phyloP scores from a whole-genome alignment of 2,329 filamentous ascomycete genomes.

The Penicillium sp. region DNA sequence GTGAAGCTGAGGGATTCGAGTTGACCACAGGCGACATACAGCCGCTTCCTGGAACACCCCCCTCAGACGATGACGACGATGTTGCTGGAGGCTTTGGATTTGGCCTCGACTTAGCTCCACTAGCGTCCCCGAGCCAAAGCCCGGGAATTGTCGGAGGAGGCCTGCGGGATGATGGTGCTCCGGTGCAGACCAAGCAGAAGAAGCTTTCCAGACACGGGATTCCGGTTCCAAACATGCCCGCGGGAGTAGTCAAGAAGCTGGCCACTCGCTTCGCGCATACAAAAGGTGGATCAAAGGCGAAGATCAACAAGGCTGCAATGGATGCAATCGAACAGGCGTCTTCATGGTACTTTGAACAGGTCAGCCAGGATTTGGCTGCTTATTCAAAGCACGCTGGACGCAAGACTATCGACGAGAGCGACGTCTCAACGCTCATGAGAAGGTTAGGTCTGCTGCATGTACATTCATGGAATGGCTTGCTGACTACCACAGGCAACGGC shows the following conservation, averaged over 20 bases:
- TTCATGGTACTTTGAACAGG: slow-evolving; percentile 90
- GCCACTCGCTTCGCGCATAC: slow-evolving; percentile 66
- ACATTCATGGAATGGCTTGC: slow-evolving; percentile 14
- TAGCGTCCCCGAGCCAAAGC: slow-evolving; percentile 30
- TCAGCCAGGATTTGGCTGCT: slow-evolving; percentile 72
- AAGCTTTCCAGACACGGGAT: slow-evolving; percentile 68
- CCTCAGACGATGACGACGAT: slow-evolving; percentile 28
- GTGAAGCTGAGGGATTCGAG: slow-evolving; percentile 38
- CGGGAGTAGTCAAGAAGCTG: slow-evolving; percentile 66
- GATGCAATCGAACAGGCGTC: slow-evolving; percentile 74
- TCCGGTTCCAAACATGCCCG: slow-evolving; percentile 71
- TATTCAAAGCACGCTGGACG: slow-evolving; percentile 80
- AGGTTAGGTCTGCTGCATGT: slow-evolving; percentile 57
- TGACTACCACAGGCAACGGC: slow-evolving; percentile 66
- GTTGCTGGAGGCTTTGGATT: slow-evolving; percentile 32
- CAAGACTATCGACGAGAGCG: slow-evolving; percentile 81
- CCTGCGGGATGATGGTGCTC: slow-evolving; percentile 31
- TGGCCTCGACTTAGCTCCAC: slow-evolving; percentile 29
- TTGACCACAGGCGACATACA: slow-evolving; percentile 30
- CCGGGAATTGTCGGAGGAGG: slow-evolving; percentile 37
- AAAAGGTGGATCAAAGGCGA: slow-evolving; percentile 63
- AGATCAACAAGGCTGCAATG: slow-evolving; percentile 71
- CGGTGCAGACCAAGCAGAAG: slow-evolving; percentile 47
- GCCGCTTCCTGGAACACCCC: slow-evolving; percentile 20
- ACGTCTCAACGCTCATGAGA: slow-evolving; percentile 77